Evolutionary conservation across 2,329 filamentous ascomycete species (phyloP).

Genomic region (Exophiala mesophila): DNA sequence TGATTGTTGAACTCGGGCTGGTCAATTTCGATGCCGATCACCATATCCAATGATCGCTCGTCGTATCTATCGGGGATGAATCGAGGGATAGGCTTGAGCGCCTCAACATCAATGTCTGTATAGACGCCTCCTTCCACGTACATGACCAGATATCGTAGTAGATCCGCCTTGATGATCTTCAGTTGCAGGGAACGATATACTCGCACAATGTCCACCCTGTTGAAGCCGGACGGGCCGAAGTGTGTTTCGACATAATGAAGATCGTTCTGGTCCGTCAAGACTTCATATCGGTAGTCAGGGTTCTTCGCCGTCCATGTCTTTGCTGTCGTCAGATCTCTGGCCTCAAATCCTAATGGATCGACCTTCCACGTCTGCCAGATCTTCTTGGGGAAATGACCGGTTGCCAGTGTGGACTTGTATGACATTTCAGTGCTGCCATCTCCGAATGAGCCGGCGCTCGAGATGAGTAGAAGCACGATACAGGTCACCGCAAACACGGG

Average conservation of each 20-base stretch:
- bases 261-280: conserved; percentile 65
- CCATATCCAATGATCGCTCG: conserved; percentile 62
- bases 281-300: conserved; percentile 62
- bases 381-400: conserved; percentile 55
- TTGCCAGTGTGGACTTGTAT: conserved; percentile 11
- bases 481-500: conserved; percentile 45
- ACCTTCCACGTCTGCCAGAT: conserved; percentile 77
- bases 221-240: conserved; percentile 60
- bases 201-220: conserved; percentile 61
- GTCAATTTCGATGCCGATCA: conserved; percentile 67
- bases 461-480: conserved; percentile 43
- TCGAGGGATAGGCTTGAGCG: conserved; percentile 47
- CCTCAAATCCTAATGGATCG: conserved; percentile 61
- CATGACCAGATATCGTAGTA: conserved; percentile 63
- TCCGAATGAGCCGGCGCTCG: conserved; percentile 39
- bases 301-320: conserved; percentile 64
- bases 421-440: conserved; percentile 24
- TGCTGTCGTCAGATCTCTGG: conserved; percentile 56
- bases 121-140: conserved; percentile 61
- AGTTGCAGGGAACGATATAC: conserved; percentile 57
- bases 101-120: conserved; percentile 57
- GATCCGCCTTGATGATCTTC: conserved; percentile 62
- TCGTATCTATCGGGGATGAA: conserved; percentile 62
- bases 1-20: conserved; percentile 61
- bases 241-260: conserved; percentile 63